phyloP scores from a whole-genome alignment of 495 filamentous ascomycete species.

The Rostrohypoxylon terebratum region DNA sequence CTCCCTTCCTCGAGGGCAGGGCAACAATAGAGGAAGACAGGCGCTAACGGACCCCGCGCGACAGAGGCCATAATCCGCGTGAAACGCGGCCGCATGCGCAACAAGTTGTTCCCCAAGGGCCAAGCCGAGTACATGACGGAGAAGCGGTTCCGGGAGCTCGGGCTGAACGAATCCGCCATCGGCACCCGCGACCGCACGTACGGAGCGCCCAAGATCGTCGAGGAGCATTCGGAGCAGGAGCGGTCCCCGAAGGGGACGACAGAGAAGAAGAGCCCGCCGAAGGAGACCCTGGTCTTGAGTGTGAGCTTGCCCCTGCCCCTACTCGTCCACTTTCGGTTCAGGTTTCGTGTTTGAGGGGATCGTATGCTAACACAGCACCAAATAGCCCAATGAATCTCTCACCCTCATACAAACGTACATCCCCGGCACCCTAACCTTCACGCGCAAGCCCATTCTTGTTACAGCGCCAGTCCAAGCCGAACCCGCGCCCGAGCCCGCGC shows the following conservation, averaged over 20 bases:
- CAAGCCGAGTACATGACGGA: constrained; percentile 61
- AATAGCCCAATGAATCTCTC: constrained; percentile 45
- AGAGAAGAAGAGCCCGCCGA: constrained; percentile 24
- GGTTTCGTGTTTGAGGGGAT: not conserved
- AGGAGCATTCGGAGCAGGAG: too few relatives aligned
- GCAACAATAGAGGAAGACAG: not conserved
- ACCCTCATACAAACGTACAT: constrained; percentile 95
- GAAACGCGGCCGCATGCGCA: constrained; percentile 61
- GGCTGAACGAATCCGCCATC: constrained; percentile 54
- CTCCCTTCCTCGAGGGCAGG: not conserved
- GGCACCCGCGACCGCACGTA: constrained; percentile 57
- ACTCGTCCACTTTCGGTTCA: not conserved
- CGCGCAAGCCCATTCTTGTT: constrained; percentile 65
- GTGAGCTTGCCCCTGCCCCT: constrained; percentile 19
- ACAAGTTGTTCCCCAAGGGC: constrained; percentile 58
- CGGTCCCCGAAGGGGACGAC: not conserved
- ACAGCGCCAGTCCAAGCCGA: constrained; percentile 19
- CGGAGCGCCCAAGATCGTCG: constrained; percentile 32
- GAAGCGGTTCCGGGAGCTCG: constrained; percentile 55
- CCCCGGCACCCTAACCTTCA: constrained; percentile 90
- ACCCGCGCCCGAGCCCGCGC: not conserved
- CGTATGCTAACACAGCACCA: not conserved
- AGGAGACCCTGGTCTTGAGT: constrained; percentile 37
- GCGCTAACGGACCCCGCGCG: not conserved
- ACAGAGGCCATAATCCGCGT: constrained; percentile 60